Evolutionary conservation across 169 alveolate species (phyloP).

Genomic region (Plasmodium berghei): DNA sequence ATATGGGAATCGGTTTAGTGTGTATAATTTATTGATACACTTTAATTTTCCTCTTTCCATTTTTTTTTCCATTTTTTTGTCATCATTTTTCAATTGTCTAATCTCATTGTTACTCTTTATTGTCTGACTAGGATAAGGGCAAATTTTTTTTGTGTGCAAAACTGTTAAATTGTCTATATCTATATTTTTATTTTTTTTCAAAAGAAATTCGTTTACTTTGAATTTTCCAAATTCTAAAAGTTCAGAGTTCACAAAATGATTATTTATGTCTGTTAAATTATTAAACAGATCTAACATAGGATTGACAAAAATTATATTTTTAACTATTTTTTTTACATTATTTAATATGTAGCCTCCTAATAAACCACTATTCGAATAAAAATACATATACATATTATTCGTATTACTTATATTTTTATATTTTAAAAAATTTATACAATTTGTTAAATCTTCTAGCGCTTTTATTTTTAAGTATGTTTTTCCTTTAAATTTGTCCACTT

Average conservation of each 20-base stretch:
- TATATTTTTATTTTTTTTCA: too few relatives aligned
- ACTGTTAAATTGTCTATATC: too few relatives aligned
- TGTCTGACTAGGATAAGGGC: too few relatives aligned
- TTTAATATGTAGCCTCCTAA: slow-evolving; percentile 44
- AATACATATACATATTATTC: slow-evolving; percentile 28
- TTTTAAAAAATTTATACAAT: slow-evolving; percentile 52
- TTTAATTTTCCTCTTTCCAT: too few relatives aligned
- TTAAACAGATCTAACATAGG: slow-evolving; percentile 80
- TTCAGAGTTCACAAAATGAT: slow-evolving; percentile 77
- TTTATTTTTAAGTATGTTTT: not conserved
- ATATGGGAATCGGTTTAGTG: too few relatives aligned
- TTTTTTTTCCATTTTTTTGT: too few relatives aligned
- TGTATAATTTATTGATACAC: too few relatives aligned
- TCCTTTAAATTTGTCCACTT: not conserved
- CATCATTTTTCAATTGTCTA: too few relatives aligned
- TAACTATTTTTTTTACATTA: slow-evolving; percentile 1
- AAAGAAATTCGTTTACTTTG: too few relatives aligned
- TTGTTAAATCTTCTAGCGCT: slow-evolving; percentile 21
- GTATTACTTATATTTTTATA: slow-evolving; percentile 42
- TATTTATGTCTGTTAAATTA: slow-evolving; percentile 28
- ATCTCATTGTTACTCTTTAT: too few relatives aligned
- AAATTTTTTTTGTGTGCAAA: too few relatives aligned
- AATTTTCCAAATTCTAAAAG: slow-evolving; percentile 79
- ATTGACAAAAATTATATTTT: slow-evolving; percentile 70
- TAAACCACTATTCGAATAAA: slow-evolving; percentile 55